Conservation (phyloP, 768 basidiomycete genomes). For the Serendipita vermifera region DNA sequence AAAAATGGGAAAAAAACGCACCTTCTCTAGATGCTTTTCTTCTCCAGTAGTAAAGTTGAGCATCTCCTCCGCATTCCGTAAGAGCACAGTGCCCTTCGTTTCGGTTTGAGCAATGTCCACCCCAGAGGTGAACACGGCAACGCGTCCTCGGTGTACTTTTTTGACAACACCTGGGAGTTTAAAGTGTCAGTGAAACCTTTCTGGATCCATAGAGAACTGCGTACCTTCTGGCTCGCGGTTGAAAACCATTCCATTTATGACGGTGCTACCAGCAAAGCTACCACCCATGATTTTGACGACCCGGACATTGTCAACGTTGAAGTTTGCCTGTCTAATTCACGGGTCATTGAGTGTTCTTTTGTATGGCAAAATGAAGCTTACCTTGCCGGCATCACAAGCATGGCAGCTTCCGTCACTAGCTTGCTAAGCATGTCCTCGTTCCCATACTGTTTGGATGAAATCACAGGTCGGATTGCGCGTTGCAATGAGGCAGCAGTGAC, state of each 20-base stretch:
- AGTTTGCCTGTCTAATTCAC: conserved; percentile 64
- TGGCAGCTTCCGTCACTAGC: conserved; percentile 85
- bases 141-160: conserved; percentile 75
- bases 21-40: conserved; percentile 90
- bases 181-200: neutral
- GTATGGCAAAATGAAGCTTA: neutral
- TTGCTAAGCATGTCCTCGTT: conserved; percentile 69
- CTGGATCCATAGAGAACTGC: conserved; percentile 15
- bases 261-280: conserved; percentile 65
- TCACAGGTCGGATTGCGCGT: conserved; percentile 73
- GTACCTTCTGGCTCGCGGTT: conserved; percentile 87
- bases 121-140: conserved; percentile 87
- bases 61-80: conserved; percentile 93
- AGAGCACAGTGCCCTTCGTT: conserved; percentile 94
- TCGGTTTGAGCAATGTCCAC: conserved; percentile 94
- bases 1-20: too few relatives aligned
- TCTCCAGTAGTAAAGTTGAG: conserved; percentile 93
- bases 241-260: conserved; percentile 97
- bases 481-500: conserved; percentile 55
- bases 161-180: conserved; percentile 57
- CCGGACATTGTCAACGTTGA: conserved; percentile 96
- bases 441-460: conserved; percentile 96
- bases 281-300: conserved; percentile 99
- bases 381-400: conserved; percentile 81
- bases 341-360: too few relatives aligned